Evolutionary conservation across 139 green algal genomes (phyloP), one percentile per base, ranked within the genome.

Genomic region (Auxenochlorella protothecoides): DNA sequence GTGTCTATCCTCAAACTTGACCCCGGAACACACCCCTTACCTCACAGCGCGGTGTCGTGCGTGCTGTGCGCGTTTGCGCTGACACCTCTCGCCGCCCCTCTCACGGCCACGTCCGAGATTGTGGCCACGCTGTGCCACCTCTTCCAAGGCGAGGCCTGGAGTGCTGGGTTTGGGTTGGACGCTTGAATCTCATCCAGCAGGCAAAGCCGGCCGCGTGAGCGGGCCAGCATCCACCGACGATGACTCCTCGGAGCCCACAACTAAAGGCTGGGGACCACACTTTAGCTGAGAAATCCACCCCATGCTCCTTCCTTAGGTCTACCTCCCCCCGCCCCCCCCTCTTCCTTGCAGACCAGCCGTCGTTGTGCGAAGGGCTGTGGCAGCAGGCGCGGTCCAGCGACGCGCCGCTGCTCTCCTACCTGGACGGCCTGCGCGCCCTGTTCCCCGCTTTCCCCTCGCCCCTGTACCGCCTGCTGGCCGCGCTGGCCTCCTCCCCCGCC

Each of bases 371-470:
- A 4, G 54, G 64, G 8, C 80, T 82, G 56, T 82, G 77, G 77
- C n/a, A 53, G 6, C 68, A 72, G 27, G 70, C 66, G n/a, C 59
- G 70, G 51, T 7, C 12, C 55, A 68, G 66, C 63, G 62, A 79
- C 13, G 76, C 75, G 16, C 85, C 86, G 5, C 74, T 90, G 52
- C 77, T 76, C 4, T 68, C 78, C 27, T 76, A 90, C 0, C 68
- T 87, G 10, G 66, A 78, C 51, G 70, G 83, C 8, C 59, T 84
- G 9, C 73, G 70, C n/a, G 64, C 44, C 6, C 72, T 90, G 44
- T 92, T 85, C 68, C 85, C 85, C 8, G 85, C 85, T 5, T 64
- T 84, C 27, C 77, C 76, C 2, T 52, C 66, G 9, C 83, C 73
- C 10, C 72, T 87, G 51, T 68, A 90, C 76, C 72, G 74, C 71